These are phyloP conservation scores for Viridothelium virens DNA, from an alignment of 495 filamentous ascomycete genomes.

Conservation along the genomic window DNA sequence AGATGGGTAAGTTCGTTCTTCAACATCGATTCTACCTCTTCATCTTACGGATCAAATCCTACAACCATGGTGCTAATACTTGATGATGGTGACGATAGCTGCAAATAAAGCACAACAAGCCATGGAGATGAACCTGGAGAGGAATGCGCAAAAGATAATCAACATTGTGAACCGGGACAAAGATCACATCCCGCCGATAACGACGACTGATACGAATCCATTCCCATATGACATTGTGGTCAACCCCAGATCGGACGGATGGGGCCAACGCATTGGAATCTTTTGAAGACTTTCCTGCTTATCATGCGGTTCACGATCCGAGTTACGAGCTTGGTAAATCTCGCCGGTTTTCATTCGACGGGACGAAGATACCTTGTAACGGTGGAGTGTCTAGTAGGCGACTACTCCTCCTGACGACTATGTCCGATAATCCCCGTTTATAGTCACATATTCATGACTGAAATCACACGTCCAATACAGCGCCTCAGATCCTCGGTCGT, in stretches of 20 bases:
- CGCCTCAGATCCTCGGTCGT: conserved; percentile 42
- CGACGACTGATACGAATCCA: conserved; percentile 81
- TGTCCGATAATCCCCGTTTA: conserved; percentile 87
- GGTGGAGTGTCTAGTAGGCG: neutral
- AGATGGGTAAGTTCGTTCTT: conserved; percentile 56
- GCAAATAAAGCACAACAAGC: conserved; percentile 65
- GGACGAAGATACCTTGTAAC: neutral
- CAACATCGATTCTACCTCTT: no score
- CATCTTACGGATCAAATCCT: neutral
- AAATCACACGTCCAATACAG: conserved; percentile 96
- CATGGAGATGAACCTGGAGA: conserved; percentile 78
- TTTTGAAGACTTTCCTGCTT: conserved; percentile 40
- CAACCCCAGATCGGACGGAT: conserved; percentile 68
- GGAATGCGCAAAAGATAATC: conserved; percentile 80
- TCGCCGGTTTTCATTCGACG: neutral
- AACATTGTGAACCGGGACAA: conserved; percentile 78
- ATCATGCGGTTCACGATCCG: neutral
- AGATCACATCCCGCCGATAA: conserved; percentile 96
- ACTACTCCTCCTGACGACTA: conserved; percentile 29
- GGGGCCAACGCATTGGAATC: conserved; percentile 72
- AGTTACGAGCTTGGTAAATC: neutral
- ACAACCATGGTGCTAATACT: neutral
- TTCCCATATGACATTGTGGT: conserved; percentile 91
- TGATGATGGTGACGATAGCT: conserved; percentile 10
- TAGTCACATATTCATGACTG: conserved; percentile 94